Evolutionary conservation across 257 asterid species (phyloP), one percentile per base, ranked within the genome.

Genomic region (Primulina huaijiensis): DNA sequence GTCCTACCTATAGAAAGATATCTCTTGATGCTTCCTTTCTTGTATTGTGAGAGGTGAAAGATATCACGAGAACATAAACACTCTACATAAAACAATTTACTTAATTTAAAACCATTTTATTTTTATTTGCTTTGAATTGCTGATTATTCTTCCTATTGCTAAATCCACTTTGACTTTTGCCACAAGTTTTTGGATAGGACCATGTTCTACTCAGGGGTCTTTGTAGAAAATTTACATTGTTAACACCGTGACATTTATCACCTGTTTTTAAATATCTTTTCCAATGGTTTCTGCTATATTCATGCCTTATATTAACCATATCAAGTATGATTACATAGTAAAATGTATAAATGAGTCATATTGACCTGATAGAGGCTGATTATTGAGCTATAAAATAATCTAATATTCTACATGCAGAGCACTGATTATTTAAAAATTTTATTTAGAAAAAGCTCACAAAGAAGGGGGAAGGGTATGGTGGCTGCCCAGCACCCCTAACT

Each of bases 121-220:
- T 30, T 68, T 11, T 33, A 31, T 30, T 65, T 17, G 7, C 61
- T 55, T 50, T 3, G 1, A 59, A 25, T 25, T 30, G 8, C 12
- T 56, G 65, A 10, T 14, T 56, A n/a, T 35, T 62, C 64, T 76
- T 52, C 64, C 20, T 63, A 38, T 43, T 53, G 10, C 3, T 33
- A 66, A 5, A 52, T 43, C 55, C 50, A 35, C 25, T 57, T 27
- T 63, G 55, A 56, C 72, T 68, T 63, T 60, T 65, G 43, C 34
- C 27, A 16, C 33, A 19, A 11, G 34, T 30, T n/a, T 69, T 25
- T 60, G 27, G 40, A 70, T 21, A 37, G 37, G 63, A 68, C 52
- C 43, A 62, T 46, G 50, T 29, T 17, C 20, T 19, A 43, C 62
- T 67, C n/a, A 21, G 29, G 53, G 67, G 21, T 65, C 58, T 35